These are phyloP conservation scores for Metschnikowia lachancei DNA, from an alignment of 805 yeast genomes.

Conservation along the genomic window DNA sequence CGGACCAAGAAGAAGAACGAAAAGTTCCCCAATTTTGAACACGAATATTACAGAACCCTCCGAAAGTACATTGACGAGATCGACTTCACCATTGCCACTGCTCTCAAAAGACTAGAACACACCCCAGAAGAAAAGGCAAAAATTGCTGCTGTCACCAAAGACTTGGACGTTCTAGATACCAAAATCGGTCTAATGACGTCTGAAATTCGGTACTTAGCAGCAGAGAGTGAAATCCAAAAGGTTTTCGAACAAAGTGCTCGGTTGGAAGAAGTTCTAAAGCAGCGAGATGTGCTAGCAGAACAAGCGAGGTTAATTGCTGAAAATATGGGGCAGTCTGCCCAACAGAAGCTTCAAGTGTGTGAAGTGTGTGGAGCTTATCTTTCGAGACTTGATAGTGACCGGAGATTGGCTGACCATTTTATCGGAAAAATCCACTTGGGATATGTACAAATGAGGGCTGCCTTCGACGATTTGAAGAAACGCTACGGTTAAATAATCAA, in stretches of 20 bases:
- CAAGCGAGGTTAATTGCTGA: slow-evolving; percentile 62
- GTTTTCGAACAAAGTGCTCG: slow-evolving; percentile 45
- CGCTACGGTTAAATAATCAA: slow-evolving; percentile 11
- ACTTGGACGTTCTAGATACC: slow-evolving; percentile 59
- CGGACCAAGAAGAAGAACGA: slow-evolving; percentile 40
- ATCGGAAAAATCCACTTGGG: slow-evolving; percentile 84
- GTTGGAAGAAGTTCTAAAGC: slow-evolving; percentile 43
- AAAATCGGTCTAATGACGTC: slow-evolving; percentile 63
- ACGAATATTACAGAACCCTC: slow-evolving; percentile 48
- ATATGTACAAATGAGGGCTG: slow-evolving; percentile 70
- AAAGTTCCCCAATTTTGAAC: slow-evolving; percentile 49
- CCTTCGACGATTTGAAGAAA: slow-evolving; percentile 39
- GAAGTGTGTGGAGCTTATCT: slow-evolving; percentile 86
- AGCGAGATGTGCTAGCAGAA: slow-evolving; percentile 52
- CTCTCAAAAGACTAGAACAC: slow-evolving; percentile 62
- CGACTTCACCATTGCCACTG: slow-evolving; percentile 59
- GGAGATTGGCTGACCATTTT: slow-evolving; percentile 86
- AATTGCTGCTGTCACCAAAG: slow-evolving; percentile 52
- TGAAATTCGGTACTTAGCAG: slow-evolving; percentile 56
- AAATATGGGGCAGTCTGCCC: slow-evolving; percentile 78
- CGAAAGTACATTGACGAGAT: slow-evolving; percentile 63
- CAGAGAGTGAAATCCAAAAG: slow-evolving; percentile 48
- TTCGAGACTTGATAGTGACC: slow-evolving; percentile 80
- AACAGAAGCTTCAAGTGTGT: slow-evolving; percentile 88
- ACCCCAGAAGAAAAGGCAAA: slow-evolving; percentile 71